Conservation (phyloP, 768 basidiomycete species). For the Phaffia tasmanica region DNA sequence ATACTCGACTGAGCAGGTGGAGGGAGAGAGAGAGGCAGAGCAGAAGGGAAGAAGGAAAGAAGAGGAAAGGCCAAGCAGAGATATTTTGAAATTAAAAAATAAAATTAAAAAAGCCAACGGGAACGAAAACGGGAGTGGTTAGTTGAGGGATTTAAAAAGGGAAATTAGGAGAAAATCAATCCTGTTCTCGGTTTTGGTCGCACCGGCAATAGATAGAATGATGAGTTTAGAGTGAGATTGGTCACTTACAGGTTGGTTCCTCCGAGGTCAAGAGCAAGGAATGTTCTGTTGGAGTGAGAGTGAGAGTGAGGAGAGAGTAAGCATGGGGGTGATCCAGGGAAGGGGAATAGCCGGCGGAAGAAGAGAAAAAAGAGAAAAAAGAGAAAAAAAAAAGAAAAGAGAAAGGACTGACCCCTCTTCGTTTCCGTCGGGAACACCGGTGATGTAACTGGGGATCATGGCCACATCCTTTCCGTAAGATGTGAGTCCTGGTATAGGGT, state of each 20-base stretch:
- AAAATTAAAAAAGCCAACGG: no score
- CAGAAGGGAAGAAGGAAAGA: neutral
- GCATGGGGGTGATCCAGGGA: neutral
- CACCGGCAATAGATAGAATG: neutral
- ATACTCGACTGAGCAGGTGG: conserved; percentile 59
- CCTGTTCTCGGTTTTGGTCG: no score
- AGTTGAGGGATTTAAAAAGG: no score
- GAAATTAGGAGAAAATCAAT: no score
- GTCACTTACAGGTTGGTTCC: conserved; percentile 82
- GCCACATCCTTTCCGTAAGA: conserved; percentile 25
- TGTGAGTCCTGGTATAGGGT: conserved; percentile 5
- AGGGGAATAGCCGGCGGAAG: neutral
- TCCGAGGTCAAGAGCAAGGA: conserved; percentile 89
- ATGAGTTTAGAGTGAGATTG: neutral
- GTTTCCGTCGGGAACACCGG: conserved; percentile 84
- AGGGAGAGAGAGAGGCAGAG: no score
- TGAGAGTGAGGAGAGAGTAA: no score
- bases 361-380: neutral
- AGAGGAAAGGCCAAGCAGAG: no score
- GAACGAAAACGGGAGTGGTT: no score
- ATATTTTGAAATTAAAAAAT: no score
- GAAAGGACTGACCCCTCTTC: conserved; percentile 65
- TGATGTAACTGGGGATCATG: conserved; percentile 69
- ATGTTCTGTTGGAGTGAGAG: conserved; percentile 51
- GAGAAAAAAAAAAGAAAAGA: conserved; percentile 3